These are phyloP conservation scores for Choiromyces venosus DNA, from an alignment of 495 filamentous ascomycete species.

Conservation along the genomic window DNA sequence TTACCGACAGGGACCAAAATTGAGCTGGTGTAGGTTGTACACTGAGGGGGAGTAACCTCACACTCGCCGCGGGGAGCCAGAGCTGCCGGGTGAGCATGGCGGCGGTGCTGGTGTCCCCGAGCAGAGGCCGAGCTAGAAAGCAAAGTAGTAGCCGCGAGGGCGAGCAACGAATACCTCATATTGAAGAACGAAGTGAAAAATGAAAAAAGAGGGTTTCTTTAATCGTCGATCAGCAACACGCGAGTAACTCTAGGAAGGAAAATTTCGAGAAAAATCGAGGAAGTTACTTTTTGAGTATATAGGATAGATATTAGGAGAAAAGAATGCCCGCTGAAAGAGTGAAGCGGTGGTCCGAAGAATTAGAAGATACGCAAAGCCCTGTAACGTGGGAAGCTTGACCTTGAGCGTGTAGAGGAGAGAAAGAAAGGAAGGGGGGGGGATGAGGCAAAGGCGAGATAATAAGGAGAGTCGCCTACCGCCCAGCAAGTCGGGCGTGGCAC, in stretches of 20 bases:
- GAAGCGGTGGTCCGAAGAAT: slow-evolving; percentile 70
- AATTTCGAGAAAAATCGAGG: slow-evolving; percentile 17
- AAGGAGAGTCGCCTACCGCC: slow-evolving; percentile 28
- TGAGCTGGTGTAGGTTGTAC: slow-evolving; percentile 61
- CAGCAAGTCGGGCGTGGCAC: slow-evolving; percentile 22
- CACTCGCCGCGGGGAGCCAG: slow-evolving; percentile 45
- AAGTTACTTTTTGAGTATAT: slow-evolving; percentile 44
- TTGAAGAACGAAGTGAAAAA: slow-evolving; percentile 22
- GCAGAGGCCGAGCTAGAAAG: slow-evolving; percentile 57
- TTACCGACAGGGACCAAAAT: slow-evolving; percentile 39
- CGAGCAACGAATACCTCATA: slow-evolving; percentile 49
- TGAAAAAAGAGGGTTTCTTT: slow-evolving; percentile 12
- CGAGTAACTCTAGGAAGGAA: slow-evolving; percentile 11
- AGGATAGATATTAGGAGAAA: slow-evolving; percentile 49
- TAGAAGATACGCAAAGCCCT: slow-evolving; percentile 27
- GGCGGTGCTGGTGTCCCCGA: slow-evolving; percentile 55
- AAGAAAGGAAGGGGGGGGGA: slow-evolving; percentile 8
- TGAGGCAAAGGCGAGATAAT: slow-evolving; percentile 30
- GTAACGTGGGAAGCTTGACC: slow-evolving; percentile 22
- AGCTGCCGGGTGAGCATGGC: slow-evolving; percentile 53
- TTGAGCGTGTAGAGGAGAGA: slow-evolving; percentile 29
- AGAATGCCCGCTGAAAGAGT: slow-evolving; percentile 95
- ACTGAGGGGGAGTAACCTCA: slow-evolving; percentile 47
- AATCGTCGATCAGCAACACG: slow-evolving; percentile 33
- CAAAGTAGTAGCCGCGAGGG: slow-evolving; percentile 61